Conservation (phyloP, 306 rosid genomes). For the Fagus crenata region DNA sequence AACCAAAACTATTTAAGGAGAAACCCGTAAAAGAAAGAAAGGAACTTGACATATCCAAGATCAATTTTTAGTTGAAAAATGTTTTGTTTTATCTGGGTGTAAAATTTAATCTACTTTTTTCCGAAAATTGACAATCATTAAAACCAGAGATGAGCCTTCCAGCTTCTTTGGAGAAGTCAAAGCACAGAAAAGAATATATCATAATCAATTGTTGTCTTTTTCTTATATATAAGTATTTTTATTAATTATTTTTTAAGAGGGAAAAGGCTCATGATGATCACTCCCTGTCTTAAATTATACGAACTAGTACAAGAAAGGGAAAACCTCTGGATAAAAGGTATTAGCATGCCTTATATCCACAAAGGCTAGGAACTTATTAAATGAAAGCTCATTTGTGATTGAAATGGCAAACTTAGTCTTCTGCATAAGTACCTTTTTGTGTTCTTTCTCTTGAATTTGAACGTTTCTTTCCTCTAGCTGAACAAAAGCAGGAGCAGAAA, state of each 20-base stretch:
- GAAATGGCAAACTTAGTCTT: not conserved
- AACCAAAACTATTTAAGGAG: not conserved
- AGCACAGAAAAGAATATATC: not conserved
- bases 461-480: constrained; percentile 33
- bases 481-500: constrained; percentile 48
- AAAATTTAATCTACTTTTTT: not conserved
- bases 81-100: not conserved
- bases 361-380: not conserved
- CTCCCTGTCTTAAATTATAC: not conserved
- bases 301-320: not conserved
- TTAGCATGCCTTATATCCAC: not conserved
- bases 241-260: not conserved
- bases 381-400: not conserved
- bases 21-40: not conserved
- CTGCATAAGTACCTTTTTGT: constrained; percentile 37
- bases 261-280: not conserved
- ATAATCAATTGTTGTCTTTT: not conserved
- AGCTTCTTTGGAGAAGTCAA: not conserved
- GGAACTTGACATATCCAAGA: not conserved
- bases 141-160: not conserved
- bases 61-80: not conserved
- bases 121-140: not conserved
- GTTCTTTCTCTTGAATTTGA: constrained; percentile 30
- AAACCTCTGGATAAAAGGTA: not conserved
- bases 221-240: not conserved